Percentiles rank a stretch among this genome's conserved stretches.
Conservation (phyloP, 176 grass and related monocot species). For the Rhynchospora pubera region DNA sequence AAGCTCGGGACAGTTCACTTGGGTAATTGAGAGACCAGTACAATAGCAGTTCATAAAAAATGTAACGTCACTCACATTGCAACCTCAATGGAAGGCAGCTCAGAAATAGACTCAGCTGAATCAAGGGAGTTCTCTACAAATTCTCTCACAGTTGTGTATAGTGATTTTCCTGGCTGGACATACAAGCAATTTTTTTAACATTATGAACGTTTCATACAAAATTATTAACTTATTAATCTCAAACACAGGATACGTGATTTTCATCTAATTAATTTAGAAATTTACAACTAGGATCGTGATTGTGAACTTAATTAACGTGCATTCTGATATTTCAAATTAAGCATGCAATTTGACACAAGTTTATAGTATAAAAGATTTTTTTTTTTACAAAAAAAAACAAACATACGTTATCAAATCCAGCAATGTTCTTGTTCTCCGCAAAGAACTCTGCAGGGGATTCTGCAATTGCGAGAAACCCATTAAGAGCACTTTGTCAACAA, state of each 20-base stretch:
- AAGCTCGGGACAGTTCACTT: background rate
- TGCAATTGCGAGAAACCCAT: slow-evolving; percentile 28
- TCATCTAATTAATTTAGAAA: background rate
- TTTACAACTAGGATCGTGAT: too few relatives aligned
- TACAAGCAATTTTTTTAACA: slow-evolving; percentile 4
- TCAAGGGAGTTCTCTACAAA: slow-evolving; percentile 97
- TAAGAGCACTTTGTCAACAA: background rate
- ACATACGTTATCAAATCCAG: slow-evolving; percentile 91
- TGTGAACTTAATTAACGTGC: background rate
- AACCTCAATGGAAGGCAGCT: slow-evolving; percentile 70
- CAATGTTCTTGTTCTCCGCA: slow-evolving; percentile 94
- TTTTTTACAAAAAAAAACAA: slow-evolving; percentile 2
- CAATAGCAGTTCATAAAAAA: background rate
- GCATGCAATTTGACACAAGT: background rate
- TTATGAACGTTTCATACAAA: background rate
- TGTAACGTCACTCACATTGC: slow-evolving; percentile 44
- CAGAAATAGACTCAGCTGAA: slow-evolving; percentile 87
- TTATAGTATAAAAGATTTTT: background rate
- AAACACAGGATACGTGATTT: background rate
- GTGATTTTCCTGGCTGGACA: slow-evolving; percentile 77
- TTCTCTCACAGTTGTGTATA: slow-evolving; percentile 92
- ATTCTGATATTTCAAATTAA: background rate
- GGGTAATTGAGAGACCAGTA: background rate
- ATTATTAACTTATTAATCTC: background rate
- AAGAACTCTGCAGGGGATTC: slow-evolving; percentile 96